These are phyloP conservation scores for Cladosporium velox DNA, from an alignment of 2,329 filamentous ascomycete species.

Conservation along the genomic window DNA sequence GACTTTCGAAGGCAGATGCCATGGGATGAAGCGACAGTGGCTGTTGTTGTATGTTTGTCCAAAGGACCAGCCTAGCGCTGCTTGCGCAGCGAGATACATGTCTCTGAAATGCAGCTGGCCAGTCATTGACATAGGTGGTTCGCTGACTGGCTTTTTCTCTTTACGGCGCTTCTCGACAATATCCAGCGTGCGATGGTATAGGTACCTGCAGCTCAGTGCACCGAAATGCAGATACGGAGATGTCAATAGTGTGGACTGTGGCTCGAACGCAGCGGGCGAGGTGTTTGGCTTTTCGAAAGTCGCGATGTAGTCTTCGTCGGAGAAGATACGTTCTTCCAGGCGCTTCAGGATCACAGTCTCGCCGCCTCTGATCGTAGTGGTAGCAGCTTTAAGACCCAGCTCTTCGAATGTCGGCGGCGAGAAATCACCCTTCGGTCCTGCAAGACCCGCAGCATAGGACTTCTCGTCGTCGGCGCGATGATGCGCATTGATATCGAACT, in stretches of 20 bases:
- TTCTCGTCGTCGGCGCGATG: conserved; percentile 57
- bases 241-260: conserved; percentile 71
- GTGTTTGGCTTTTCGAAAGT: conserved; percentile 77
- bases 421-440: conserved; percentile 70
- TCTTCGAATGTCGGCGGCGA: conserved; percentile 70
- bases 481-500: conserved; percentile 62
- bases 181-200: conserved; percentile 71
- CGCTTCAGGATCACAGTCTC: conserved; percentile 63
- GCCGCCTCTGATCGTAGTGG: conserved; percentile 69
- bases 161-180: conserved; percentile 60
- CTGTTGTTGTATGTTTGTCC: conserved; percentile 66
- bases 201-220: conserved; percentile 66
- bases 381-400: conserved; percentile 66
- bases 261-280: conserved; percentile 71
- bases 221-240: conserved; percentile 77
- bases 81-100: conserved; percentile 81
- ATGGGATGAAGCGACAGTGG: conserved; percentile 73
- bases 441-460: conserved; percentile 58
- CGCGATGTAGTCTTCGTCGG: conserved; percentile 66
- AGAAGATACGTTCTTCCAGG: conserved; percentile 59
- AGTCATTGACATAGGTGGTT: conserved; percentile 67
- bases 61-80: conserved; percentile 65
- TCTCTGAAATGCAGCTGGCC: conserved; percentile 77
- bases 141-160: conserved; percentile 53
- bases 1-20: conserved; percentile 69